Evolutionary conservation across 495 filamentous ascomycete species (phyloP).

Genomic region (Hypoxylon fuscum): DNA sequence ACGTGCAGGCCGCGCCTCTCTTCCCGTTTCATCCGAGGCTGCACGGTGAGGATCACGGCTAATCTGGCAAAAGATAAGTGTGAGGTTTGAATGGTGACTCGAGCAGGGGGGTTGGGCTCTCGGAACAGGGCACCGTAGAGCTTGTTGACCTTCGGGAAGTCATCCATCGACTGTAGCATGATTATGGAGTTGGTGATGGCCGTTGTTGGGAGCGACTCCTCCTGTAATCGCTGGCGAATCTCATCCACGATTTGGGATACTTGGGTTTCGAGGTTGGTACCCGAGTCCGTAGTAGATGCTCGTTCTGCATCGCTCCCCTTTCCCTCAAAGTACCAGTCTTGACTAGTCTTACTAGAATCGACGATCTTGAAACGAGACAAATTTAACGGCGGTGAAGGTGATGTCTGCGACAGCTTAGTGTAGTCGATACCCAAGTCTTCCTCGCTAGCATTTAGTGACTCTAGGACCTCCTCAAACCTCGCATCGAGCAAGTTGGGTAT

Average conservation of each 20-base stretch:
- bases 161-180: slow-evolving; percentile 78
- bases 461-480: slow-evolving; percentile 49
- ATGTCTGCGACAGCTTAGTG: slow-evolving; percentile 1
- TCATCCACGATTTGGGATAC: slow-evolving; percentile 46
- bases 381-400: background rate
- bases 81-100: slow-evolving; percentile 73
- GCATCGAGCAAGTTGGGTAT: slow-evolving; percentile 58
- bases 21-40: slow-evolving; percentile 25
- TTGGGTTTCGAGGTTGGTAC: slow-evolving; percentile 46
- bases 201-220: slow-evolving; percentile 47
- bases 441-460: background rate
- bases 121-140: slow-evolving; percentile 75
- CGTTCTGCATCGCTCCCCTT: no score
- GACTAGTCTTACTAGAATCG: background rate
- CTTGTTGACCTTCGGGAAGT: slow-evolving; percentile 77
- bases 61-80: slow-evolving; percentile 66
- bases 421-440: slow-evolving; percentile 7
- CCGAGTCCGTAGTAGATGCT: background rate
- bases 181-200: slow-evolving; percentile 79
- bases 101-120: slow-evolving; percentile 81
- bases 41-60: slow-evolving; percentile 55
- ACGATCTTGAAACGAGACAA: background rate
- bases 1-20: slow-evolving; percentile 78
- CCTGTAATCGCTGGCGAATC: slow-evolving; percentile 43
- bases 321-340: slow-evolving; percentile 36